A percentile compares a stretch with the other conserved stretches of the same genome.
Evolutionary conservation across 1,284 basidiomycete genomes (phyloP).

Genomic region (Cutaneotrichosporon daszewskae): DNA sequence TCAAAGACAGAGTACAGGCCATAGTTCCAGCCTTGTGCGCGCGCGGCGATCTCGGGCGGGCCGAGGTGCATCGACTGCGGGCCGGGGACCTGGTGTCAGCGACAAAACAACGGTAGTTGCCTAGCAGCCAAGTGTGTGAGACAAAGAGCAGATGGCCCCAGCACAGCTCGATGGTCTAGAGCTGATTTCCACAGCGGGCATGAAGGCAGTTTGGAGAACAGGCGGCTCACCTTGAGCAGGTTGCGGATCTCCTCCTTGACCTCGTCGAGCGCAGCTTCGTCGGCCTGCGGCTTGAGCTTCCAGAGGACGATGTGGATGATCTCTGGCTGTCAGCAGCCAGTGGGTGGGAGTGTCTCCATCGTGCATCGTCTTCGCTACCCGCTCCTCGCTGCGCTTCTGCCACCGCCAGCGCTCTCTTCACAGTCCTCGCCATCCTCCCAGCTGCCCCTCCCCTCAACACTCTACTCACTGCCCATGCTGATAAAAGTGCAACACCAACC

Average conservation of each 20-base stretch:
- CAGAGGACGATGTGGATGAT: slow-evolving; percentile 46
- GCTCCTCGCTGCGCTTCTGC: neutral
- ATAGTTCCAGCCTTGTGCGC: slow-evolving; percentile 45
- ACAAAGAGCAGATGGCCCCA: no score
- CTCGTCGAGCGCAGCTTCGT: slow-evolving; percentile 21
- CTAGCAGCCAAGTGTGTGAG: no score
- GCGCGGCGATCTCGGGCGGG: slow-evolving; percentile 38
- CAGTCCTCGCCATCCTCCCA: no score
- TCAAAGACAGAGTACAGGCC: slow-evolving; percentile 46
- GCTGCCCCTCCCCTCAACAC: no score
- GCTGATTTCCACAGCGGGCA: no score
- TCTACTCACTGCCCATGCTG: slow-evolving; percentile 20
- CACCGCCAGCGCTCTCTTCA: neutral
- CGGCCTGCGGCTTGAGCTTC: slow-evolving; percentile 34
- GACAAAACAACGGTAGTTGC: no score
- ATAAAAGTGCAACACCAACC: no score
- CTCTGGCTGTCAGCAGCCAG: slow-evolving; percentile 17
- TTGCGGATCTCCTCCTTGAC: slow-evolving; percentile 32
- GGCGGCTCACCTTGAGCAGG: no score
- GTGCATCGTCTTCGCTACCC: neutral
- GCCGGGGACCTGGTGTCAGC: no score
- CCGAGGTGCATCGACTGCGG: slow-evolving; percentile 33
- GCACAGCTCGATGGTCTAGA: no score
- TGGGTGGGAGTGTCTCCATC: neutral
- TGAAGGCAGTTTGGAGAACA: no score